These are phyloP conservation scores for Ailanthus altissimus DNA, from an alignment of 345 rosid genomes.

Conservation along the genomic window DNA sequence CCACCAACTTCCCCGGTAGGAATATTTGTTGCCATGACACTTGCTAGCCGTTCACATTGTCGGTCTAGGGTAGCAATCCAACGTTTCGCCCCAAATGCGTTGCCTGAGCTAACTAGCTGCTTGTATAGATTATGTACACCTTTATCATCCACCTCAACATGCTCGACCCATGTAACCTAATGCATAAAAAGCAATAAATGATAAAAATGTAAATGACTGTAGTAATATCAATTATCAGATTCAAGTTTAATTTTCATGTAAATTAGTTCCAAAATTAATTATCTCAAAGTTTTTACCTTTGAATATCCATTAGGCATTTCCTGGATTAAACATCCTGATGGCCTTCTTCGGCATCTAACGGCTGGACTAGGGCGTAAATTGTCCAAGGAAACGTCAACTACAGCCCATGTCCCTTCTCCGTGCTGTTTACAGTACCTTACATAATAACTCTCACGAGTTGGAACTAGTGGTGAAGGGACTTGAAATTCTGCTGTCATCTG, in stretches of 20 bases:
- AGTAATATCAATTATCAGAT: neutral
- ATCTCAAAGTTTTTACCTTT: conserved; percentile 39
- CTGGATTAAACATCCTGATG: conserved; percentile 89
- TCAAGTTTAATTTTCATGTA: neutral
- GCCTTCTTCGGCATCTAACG: conserved; percentile 64
- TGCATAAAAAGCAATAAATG: neutral
- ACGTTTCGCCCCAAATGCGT: conserved; percentile 85
- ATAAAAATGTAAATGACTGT: neutral
- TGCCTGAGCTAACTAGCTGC: conserved; percentile 61
- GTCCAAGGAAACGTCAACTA: conserved; percentile 93
- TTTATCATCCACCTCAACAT: conserved; percentile 85
- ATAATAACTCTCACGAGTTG: conserved; percentile 73
- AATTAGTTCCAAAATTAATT: neutral
- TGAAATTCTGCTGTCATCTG: conserved; percentile 89
- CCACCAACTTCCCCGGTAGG: conserved; percentile 59
- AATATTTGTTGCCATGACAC: conserved; percentile 58
- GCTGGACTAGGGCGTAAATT: conserved; percentile 51
- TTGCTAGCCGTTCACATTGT: conserved; percentile 78
- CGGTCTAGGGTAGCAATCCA: conserved; percentile 85
- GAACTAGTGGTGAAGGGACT: conserved; percentile 76
- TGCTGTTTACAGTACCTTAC: conserved; percentile 80
- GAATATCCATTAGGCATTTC: conserved; percentile 80
- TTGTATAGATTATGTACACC: conserved; percentile 60
- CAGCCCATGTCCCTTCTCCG: conserved; percentile 80
- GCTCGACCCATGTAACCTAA: conserved; percentile 93